Evolutionary conservation across 164 flowering plant species (phyloP), one percentile per base, ranked within the genome.

Genomic region (Kalanchoe fedtschenkoi): DNA sequence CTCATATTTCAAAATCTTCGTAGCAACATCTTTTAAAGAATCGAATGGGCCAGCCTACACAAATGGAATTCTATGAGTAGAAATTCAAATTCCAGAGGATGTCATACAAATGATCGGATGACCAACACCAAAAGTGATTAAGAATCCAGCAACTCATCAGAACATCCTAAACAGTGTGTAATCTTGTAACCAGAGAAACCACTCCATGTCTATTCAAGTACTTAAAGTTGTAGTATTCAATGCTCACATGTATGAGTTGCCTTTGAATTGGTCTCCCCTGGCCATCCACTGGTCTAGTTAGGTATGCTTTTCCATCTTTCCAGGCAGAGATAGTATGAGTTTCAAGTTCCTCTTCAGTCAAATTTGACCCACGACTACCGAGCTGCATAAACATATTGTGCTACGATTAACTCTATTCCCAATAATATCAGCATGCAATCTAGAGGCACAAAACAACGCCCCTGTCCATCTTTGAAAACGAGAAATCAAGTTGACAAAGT

Each of bases 291-390:
- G 80, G 90, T 68, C 83, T 76, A 55, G 65, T 75, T 21, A 85
- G 63, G 43, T 82, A 76, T 61, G 76, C 63, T 65, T 87, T 89
- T 63, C 83, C 91, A 65, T 84, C 93, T 74, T 92, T 92, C 98
- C 98, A 92, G 58, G 96, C 96, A 62, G 89, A 79, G 64, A 92
- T 88, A 22, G 93, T 78, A 66, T 92, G 98, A 62, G 91, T 92
- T 68, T 87, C 98, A 59, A 92, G 98, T 74, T 92, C 96, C 77
- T 92, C 98, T 75, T 89, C 96, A 1, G 96, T 86, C 75, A 92
- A 69, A 73, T 81, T 92, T 68, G 96, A 82, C 4, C 91, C 96
- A 78, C 80, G 81, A 69, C 66, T 86, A 21, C 96, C 93, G 69
- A 92, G 89, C 98, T 92, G 86, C 67, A 74, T 34, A 60, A 58